Evolutionary conservation across 2,329 filamentous ascomycete genomes (phyloP).

Genomic region (Cadophora luteo-olivacea): DNA sequence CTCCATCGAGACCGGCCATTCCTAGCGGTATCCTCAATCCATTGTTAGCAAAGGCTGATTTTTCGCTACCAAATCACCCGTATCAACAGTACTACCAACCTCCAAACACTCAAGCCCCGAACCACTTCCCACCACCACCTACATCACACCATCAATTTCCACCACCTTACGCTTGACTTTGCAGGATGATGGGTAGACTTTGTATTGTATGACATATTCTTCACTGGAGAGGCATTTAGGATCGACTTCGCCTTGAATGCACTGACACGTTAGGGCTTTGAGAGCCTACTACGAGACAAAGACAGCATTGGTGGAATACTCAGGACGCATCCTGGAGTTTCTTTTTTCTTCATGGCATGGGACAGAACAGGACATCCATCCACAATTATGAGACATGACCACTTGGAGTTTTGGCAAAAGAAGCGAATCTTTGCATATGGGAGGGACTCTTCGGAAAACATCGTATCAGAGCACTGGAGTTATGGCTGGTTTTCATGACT

Average conservation of each 20-base stretch:
- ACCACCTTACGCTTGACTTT: conserved; percentile 17
- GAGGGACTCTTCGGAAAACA: neutral
- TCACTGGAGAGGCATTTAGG: neutral
- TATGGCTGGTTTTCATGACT: conserved; percentile 11
- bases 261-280: neutral
- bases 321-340: conserved; percentile 2
- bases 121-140: conserved; percentile 42
- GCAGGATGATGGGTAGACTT: neutral
- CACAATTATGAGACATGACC: neutral
- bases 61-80: conserved; percentile 78
- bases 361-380: conserved; percentile 14
- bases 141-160: conserved; percentile 36
- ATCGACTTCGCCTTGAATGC: conserved; percentile 7
- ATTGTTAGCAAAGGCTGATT: conserved; percentile 74
- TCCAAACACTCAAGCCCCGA: conserved; percentile 54
- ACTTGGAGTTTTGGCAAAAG: neutral
- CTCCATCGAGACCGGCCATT: conserved; percentile 33
- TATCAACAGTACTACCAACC: conserved; percentile 80
- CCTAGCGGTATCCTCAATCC: conserved; percentile 68
- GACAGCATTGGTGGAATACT: neutral
- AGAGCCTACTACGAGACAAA: neutral
- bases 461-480: conserved; percentile 11
- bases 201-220: conserved; percentile 5
- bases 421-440: conserved; percentile 12
- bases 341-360: conserved; percentile 5